Evolutionary conservation across 129 eudicot species (phyloP).

Genomic region (Calendula officinalis): DNA sequence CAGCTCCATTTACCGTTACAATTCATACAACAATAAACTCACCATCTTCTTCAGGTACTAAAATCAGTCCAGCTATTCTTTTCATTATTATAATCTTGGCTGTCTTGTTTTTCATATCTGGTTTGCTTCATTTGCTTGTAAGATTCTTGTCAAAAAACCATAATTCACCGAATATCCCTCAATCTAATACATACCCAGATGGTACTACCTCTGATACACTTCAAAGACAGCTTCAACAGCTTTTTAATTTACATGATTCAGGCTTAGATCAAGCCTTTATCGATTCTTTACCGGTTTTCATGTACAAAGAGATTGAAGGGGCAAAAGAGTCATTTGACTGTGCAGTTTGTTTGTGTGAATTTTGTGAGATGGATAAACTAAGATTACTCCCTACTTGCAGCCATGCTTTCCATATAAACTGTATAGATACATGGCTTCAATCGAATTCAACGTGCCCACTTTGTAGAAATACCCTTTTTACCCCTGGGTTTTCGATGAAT

Average conservation of each 20-base stretch:
- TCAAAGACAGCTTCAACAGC: conserved; percentile 61
- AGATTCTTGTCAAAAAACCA: conserved; percentile 40
- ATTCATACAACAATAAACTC: conserved; percentile 26
- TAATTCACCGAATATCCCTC: conserved; percentile 29
- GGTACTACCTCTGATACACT: conserved; percentile 41
- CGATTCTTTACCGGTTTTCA: conserved; percentile 51
- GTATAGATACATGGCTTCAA: conserved; percentile 64
- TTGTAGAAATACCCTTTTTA: conserved; percentile 43
- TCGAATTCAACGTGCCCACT: conserved; percentile 64
- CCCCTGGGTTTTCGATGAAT: conserved; percentile 27
- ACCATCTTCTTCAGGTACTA: conserved; percentile 38
- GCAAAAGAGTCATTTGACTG: conserved; percentile 54
- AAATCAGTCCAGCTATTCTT: conserved; percentile 45
- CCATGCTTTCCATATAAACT: conserved; percentile 59
- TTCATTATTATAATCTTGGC: conserved; percentile 46
- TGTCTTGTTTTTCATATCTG: conserved; percentile 46
- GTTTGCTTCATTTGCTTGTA: conserved; percentile 55
- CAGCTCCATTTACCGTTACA: conserved; percentile 33
- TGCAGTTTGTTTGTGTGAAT: conserved; percentile 63
- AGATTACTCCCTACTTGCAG: conserved; percentile 49
- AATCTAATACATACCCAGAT: conserved; percentile 27
- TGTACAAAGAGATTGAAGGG: conserved; percentile 50
- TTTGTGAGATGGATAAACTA: conserved; percentile 36
- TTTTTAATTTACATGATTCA: conserved; percentile 48
- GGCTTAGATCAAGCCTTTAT: conserved; percentile 54